These are phyloP conservation scores for Pseudocercospora cruenta DNA, from an alignment of 2,329 filamentous ascomycete genomes.

Conservation along the genomic window DNA sequence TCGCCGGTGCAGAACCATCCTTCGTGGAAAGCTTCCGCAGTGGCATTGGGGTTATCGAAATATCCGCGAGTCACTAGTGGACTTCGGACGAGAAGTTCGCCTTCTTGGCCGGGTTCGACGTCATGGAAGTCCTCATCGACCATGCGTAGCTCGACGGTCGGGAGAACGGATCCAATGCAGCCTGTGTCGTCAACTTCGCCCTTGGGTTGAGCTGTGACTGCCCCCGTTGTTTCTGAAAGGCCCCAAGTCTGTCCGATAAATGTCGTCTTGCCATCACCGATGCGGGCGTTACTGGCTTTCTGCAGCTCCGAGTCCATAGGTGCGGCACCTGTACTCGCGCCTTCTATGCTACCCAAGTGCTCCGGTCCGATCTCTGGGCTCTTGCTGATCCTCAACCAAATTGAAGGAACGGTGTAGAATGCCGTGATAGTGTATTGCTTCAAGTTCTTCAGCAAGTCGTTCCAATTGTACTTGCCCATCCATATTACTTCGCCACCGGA, in stretches of 20 bases:
- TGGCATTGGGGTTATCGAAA: constrained; percentile 71
- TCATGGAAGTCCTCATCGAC: constrained; percentile 50
- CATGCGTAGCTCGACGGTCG: constrained; percentile 46
- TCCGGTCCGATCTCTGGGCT: constrained; percentile 37
- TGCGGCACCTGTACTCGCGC: constrained; percentile 45
- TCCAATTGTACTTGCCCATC: constrained; percentile 46
- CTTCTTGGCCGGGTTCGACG: constrained; percentile 42
- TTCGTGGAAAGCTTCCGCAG: constrained; percentile 70
- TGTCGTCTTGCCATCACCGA: constrained; percentile 29
- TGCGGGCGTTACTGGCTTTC: constrained; percentile 43
- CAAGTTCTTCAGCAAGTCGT: constrained; percentile 40
- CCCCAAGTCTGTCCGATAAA: constrained; percentile 46
- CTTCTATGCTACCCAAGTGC: constrained; percentile 40
- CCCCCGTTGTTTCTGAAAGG: constrained; percentile 40
- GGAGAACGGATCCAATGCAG: constrained; percentile 41
- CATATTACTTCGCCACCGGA: constrained; percentile 42
- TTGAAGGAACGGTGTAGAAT: constrained; percentile 45
- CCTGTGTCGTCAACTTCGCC: constrained; percentile 40
- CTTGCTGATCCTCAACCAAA: constrained; percentile 45
- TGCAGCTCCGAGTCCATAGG: constrained; percentile 45
- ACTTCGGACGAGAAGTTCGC: constrained; percentile 29
- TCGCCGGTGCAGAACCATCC: constrained; percentile 91
- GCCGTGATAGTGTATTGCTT: constrained; percentile 43
- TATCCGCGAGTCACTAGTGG: constrained; percentile 65
- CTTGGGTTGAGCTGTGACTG: constrained; percentile 43